phyloP scores from a whole-genome alignment of 495 filamentous ascomycete species.

The Penicillium macrosclerotiorum region DNA sequence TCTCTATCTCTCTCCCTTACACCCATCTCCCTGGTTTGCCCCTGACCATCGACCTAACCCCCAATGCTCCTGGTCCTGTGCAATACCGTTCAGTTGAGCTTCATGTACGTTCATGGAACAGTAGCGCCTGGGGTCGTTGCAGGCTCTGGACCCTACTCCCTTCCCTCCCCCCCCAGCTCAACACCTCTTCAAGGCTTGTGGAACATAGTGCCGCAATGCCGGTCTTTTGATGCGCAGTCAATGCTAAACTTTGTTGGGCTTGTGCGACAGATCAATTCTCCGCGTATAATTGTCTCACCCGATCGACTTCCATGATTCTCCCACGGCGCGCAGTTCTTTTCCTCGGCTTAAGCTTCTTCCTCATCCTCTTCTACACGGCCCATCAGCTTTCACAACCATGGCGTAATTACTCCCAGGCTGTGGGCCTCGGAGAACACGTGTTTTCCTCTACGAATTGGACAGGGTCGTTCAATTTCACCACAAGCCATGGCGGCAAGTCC shows the following conservation, averaged over 20 bases:
- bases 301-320: slow-evolving; percentile 34
- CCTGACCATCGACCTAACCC: too few relatives aligned
- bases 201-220: too few relatives aligned
- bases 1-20: not conserved
- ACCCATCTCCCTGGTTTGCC: too few relatives aligned
- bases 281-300: slow-evolving; percentile 10
- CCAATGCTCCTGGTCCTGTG: too few relatives aligned
- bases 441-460: slow-evolving; percentile 15
- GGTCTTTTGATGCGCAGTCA: too few relatives aligned
- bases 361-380: slow-evolving; percentile 30
- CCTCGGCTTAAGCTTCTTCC: slow-evolving; percentile 37
- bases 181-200: too few relatives aligned
- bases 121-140: too few relatives aligned
- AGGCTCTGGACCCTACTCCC: too few relatives aligned
- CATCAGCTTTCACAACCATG: slow-evolving; percentile 35
- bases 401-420: slow-evolving; percentile 31
- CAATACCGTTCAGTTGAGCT: too few relatives aligned
- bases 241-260: too few relatives aligned
- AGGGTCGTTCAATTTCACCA: slow-evolving; percentile 24
- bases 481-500: slow-evolving; percentile 14
- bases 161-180: too few relatives aligned
- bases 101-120: too few relatives aligned
- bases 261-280: slow-evolving; percentile 19
- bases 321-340: slow-evolving; percentile 36
- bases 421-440: slow-evolving; percentile 34